Conservation (phyloP, 129 eudicot species). For the Gnaphalium uliginosum region DNA sequence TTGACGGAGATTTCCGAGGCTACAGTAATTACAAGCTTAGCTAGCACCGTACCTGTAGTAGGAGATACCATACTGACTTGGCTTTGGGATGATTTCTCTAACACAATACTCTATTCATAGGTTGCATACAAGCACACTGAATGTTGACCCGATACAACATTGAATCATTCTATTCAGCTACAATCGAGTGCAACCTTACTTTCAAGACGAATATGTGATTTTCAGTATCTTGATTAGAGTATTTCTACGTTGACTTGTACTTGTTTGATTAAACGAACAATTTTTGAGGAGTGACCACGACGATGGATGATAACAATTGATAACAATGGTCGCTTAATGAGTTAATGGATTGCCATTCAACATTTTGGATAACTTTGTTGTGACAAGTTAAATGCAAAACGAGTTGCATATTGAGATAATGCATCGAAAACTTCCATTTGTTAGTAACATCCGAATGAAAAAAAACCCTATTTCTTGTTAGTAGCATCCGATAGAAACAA, state of each 20-base stretch:
- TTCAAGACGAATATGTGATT: too few relatives aligned
- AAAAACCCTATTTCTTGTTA: too few relatives aligned
- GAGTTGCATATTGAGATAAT: not conserved
- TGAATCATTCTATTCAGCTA: too few relatives aligned
- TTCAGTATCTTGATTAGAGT: too few relatives aligned
- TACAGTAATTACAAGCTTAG: slow-evolving; percentile 20
- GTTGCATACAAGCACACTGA: too few relatives aligned
- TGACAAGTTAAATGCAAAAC: not conserved
- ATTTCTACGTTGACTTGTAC: not conserved
- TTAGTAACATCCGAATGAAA: too few relatives aligned
- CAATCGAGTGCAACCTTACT: too few relatives aligned
- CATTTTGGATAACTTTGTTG: not conserved
- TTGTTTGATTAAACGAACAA: not conserved
- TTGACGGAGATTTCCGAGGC: too few relatives aligned
- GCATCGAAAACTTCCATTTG: not conserved
- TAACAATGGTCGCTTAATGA: not conserved
- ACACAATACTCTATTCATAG: too few relatives aligned
- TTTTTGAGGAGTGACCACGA: not conserved
- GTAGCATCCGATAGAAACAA: too few relatives aligned
- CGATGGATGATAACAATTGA: too few relatives aligned
- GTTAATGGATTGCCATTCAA: not conserved
- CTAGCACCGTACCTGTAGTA: slow-evolving; percentile 20
- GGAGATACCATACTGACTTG: slow-evolving; percentile 26
- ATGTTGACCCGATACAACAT: too few relatives aligned
- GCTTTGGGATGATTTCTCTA: slow-evolving; percentile 21